phyloP scores from a whole-genome alignment of 2,329 filamentous ascomycete genomes.

The Penicillium sp. region DNA sequence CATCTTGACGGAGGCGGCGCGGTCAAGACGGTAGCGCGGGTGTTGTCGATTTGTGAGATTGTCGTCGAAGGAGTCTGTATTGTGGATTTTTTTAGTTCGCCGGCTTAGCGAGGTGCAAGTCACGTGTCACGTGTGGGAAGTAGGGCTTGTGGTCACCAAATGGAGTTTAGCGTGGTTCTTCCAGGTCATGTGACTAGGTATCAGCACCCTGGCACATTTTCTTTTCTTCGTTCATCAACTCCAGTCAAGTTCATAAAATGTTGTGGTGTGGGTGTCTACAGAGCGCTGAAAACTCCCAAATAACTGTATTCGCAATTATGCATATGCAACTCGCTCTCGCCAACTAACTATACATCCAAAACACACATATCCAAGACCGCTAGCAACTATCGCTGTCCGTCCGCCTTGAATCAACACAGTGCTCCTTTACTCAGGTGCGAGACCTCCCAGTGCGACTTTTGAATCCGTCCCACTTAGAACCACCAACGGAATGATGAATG shows the following conservation, averaged over 20 bases:
- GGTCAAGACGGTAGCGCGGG: constrained; percentile 48
- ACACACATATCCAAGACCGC: not conserved
- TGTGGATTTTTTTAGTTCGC: constrained; percentile 40
- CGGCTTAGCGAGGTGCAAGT: constrained; percentile 40
- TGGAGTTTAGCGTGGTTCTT: constrained; percentile 27
- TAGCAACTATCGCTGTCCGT: not conserved
- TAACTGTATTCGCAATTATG: not conserved
- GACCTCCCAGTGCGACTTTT: not conserved
- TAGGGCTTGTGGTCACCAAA: constrained; percentile 10
- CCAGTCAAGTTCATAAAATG: not conserved
- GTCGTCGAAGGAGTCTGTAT: constrained; percentile 37
- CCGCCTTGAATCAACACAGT: not conserved
- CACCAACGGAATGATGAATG: not conserved
- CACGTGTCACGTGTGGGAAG: constrained; percentile 33
- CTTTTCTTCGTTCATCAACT: not conserved
- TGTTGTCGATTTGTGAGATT: constrained; percentile 44
- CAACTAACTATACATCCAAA: not conserved
- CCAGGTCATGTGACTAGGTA: not conserved
- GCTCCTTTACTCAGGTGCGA: not conserved
- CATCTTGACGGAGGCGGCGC: constrained; percentile 60
- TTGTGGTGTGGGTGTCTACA: not conserved
- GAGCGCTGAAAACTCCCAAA: not conserved
- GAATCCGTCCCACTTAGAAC: not conserved
- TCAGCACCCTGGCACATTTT: not conserved
- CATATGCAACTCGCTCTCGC: not conserved